These are phyloP conservation scores for Nidula niveotomentosa DNA, from an alignment of 1,284 basidiomycete genomes.

Conservation along the genomic window DNA sequence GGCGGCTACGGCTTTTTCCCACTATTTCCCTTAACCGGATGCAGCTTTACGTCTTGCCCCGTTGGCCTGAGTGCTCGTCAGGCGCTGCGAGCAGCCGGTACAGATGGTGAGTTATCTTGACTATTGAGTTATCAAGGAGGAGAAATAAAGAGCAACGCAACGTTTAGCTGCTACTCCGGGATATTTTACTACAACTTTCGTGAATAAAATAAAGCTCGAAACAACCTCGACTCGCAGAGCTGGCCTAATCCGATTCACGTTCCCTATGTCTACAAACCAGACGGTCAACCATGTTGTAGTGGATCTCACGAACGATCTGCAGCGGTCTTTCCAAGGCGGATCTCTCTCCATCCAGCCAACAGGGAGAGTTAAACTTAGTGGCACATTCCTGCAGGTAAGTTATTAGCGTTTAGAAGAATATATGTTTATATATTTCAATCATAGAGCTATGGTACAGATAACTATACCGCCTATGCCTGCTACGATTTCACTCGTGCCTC, in stretches of 20 bases:
- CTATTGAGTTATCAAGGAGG: background rate
- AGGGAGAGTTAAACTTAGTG: conserved; percentile 35
- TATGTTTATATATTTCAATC: no score
- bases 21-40: conserved; percentile 42
- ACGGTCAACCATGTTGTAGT: conserved; percentile 32
- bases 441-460: conserved; percentile 46
- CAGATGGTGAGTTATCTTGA: conserved; percentile 32
- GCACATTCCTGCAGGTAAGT: conserved; percentile 42
- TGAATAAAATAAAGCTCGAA: conserved; percentile 44
- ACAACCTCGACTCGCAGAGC: conserved; percentile 44
- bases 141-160: background rate
- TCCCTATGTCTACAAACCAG: conserved; percentile 22
- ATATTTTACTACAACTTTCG: conserved; percentile 46
- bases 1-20: conserved; percentile 51
- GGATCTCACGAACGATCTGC: conserved; percentile 48
- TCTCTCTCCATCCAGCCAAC: conserved; percentile 26
- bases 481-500: conserved; percentile 38
- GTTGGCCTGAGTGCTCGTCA: conserved; percentile 39
- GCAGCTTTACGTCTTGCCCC: conserved; percentile 38
- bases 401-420: no score
- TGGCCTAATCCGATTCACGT: conserved; percentile 44
- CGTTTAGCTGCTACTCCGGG: conserved; percentile 39
- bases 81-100: conserved; percentile 33
- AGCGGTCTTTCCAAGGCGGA: conserved; percentile 49
- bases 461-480: conserved; percentile 47